These are phyloP conservation scores for Taphrina populina DNA, from an alignment of 1,139 yeast genomes.

Conservation along the genomic window DNA sequence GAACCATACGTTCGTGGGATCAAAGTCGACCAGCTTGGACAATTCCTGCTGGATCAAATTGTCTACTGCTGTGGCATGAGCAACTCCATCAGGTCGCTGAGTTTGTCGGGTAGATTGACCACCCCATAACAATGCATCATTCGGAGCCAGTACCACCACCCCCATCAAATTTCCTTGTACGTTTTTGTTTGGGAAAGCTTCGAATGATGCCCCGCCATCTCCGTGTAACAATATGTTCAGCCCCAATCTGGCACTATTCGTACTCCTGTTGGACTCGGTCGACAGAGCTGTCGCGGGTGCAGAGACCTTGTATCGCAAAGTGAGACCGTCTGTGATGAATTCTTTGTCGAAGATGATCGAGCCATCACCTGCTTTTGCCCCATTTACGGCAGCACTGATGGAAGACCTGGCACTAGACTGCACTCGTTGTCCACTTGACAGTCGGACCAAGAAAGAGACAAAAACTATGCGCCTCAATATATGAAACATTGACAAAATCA, in stretches of 20 bases:
- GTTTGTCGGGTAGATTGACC: conserved; percentile 18
- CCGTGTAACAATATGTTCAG: conserved; percentile 26
- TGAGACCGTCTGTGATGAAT: conserved; percentile 2
- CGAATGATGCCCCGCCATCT: conserved; percentile 27
- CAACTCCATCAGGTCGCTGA: conserved; percentile 27
- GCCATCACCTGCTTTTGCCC: conserved; percentile 21
- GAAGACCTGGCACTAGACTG: conserved; percentile 2
- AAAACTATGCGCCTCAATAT: too few relatives aligned
- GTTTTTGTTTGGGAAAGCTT: conserved; percentile 15
- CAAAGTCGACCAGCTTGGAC: conserved; percentile 1
- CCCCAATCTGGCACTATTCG: conserved; percentile 3
- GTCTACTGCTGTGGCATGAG: conserved; percentile 23
- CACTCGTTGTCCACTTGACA: too few relatives aligned
- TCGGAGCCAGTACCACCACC: conserved; percentile 25
- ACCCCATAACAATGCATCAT: conserved; percentile 27
- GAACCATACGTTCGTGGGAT: conserved; percentile 19
- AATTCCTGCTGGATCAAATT: conserved; percentile 16
- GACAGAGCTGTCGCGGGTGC: neutral
- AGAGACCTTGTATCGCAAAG: conserved; percentile 19
- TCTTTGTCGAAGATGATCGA: conserved; percentile 15
- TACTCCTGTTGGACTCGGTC: neutral
- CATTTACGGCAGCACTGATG: conserved; percentile 5
- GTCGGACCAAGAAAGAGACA: too few relatives aligned
- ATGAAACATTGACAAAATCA: too few relatives aligned
- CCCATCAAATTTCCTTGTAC: conserved; percentile 26